These are phyloP conservation scores for Phytophthora gonapodyides DNA, from an alignment of 352 stramenopile genomes.

Conservation along the genomic window DNA sequence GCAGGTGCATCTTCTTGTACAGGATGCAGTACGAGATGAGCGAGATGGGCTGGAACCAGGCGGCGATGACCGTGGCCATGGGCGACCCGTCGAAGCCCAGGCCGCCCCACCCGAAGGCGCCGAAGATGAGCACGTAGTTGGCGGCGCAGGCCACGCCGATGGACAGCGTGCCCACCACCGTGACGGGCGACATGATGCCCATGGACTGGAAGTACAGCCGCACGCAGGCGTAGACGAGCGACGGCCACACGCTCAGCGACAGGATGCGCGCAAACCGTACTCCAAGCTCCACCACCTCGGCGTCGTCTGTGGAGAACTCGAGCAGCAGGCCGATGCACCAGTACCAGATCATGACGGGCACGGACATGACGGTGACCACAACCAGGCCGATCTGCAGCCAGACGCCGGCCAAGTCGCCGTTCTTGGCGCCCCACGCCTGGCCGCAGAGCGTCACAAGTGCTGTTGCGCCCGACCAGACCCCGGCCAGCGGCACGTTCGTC, in stretches of 20 bases:
- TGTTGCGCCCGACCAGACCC: conserved; percentile 71
- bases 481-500: conserved; percentile 71
- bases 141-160: conserved; percentile 61
- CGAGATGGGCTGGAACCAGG: conserved; percentile 79
- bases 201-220: conserved; percentile 87
- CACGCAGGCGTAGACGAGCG: conserved; percentile 77
- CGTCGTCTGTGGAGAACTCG: conserved; percentile 65
- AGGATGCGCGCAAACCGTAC: conserved; percentile 78
- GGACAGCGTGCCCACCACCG: conserved; percentile 66
- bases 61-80: conserved; percentile 73
- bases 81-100: conserved; percentile 82
- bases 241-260: conserved; percentile 78
- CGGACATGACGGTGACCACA: conserved; percentile 44
- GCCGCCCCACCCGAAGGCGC: conserved; percentile 52
- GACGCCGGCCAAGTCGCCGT: conserved; percentile 61
- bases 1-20: conserved; percentile 75
- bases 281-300: conserved; percentile 66
- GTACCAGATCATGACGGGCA: conserved; percentile 72
- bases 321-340: conserved; percentile 62
- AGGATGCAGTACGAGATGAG: conserved; percentile 78
- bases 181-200: conserved; percentile 78
- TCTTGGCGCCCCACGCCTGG: conserved; percentile 75
- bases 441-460: conserved; percentile 80
- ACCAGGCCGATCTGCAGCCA: conserved; percentile 80
- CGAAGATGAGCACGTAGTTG: conserved; percentile 76